Evolutionary conservation across 192 early-diverging fungal genomes (phyloP).

Genomic region (Phycomyces nitens): DNA sequence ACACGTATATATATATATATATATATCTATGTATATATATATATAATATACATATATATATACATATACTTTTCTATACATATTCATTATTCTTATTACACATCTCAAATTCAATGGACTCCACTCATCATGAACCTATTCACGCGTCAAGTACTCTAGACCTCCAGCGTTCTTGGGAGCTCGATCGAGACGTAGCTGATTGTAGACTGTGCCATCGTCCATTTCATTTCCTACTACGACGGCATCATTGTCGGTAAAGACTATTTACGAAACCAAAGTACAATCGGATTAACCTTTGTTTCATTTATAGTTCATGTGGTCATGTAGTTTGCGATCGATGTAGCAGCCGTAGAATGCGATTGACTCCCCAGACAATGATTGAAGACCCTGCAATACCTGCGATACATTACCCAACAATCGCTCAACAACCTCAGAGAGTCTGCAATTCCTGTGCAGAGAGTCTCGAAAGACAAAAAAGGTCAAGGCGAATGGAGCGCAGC

Average conservation of each 20-base stretch:
- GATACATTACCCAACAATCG: conserved; percentile 18
- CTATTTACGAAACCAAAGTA: no score
- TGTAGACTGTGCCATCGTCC: conserved; percentile 72
- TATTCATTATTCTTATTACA: no score
- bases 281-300: no score
- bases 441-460: conserved; percentile 17
- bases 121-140: not conserved
- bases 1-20: no score
- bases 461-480: not conserved
- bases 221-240: conserved; percentile 75
- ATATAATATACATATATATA: no score
- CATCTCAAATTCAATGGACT: no score
- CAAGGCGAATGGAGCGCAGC: conserved; percentile 5
- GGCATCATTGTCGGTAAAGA: conserved; percentile 75
- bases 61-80: no score
- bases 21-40: no score
- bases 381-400: conserved; percentile 39
- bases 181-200: conserved; percentile 61
- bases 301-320: conserved; percentile 68
- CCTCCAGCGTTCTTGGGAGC: conserved; percentile 61
- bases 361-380: conserved; percentile 46
- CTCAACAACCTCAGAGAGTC: conserved; percentile 18
- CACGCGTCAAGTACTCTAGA: no score
- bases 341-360: conserved; percentile 52
- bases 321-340: conserved; percentile 83